A percentile compares a stretch with the other conserved stretches of the same genome.
These are phyloP conservation scores for Aphanomyces invadans DNA, from an alignment of 352 stramenopile species.

Conservation along the genomic window DNA sequence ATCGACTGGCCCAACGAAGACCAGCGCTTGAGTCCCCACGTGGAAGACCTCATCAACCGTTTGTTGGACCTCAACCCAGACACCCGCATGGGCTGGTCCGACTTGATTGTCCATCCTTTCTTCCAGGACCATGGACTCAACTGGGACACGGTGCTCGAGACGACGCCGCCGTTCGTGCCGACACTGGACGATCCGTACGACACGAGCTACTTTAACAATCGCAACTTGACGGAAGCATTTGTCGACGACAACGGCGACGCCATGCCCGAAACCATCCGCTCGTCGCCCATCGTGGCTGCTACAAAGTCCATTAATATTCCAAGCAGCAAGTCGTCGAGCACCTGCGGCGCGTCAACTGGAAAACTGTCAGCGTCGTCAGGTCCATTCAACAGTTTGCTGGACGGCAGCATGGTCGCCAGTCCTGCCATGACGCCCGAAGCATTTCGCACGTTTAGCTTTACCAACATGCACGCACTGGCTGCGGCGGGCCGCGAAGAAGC, in stretches of 20 bases:
- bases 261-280: constrained; percentile 7
- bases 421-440: constrained; percentile 29
- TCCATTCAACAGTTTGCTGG: neutral
- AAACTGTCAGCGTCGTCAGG: neutral
- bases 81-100: constrained; percentile 61
- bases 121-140: constrained; percentile 54
- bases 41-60: constrained; percentile 75
- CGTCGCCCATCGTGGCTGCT: neutral
- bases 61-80: constrained; percentile 61
- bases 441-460: constrained; percentile 79
- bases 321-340: neutral
- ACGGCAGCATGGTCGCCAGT: neutral
- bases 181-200: constrained; percentile 78
- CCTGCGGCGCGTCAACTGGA: neutral
- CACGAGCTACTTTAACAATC: constrained; percentile 88
- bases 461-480: constrained; percentile 78
- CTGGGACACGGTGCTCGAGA: constrained; percentile 73
- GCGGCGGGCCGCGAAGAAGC: constrained; percentile 68
- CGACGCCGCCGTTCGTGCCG: constrained; percentile 77
- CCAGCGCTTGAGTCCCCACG: constrained; percentile 71
- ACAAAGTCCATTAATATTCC: constrained; percentile 20
- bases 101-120: constrained; percentile 55
- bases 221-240: constrained; percentile 77
- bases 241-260: constrained; percentile 78
- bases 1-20: constrained; percentile 85